phyloP scores from a whole-genome alignment of 208 protist species.

The Acanthamoeba lenticulata region DNA sequence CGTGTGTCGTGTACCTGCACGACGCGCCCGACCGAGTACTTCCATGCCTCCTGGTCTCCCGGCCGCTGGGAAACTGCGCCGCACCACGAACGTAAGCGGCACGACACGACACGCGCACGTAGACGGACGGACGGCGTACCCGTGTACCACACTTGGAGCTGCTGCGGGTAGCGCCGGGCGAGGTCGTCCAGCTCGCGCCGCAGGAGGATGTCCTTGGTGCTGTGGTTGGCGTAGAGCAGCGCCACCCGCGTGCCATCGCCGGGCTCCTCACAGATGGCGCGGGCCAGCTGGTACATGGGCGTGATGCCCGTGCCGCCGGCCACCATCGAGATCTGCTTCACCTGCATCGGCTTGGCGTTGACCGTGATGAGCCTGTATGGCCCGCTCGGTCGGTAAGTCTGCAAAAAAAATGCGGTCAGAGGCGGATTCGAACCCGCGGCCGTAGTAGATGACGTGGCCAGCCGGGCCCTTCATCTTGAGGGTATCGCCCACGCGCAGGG shows the following conservation, averaged over 20 bases:
- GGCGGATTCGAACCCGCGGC: slow-evolving; percentile 1
- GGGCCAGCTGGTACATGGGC: slow-evolving; percentile 93
- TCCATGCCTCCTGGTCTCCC: background rate
- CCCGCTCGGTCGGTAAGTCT: too few relatives aligned
- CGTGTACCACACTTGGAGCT: slow-evolving; percentile 93
- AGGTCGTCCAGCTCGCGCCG: slow-evolving; percentile 92
- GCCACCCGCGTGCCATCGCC: slow-evolving; percentile 91
- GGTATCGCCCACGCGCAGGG: slow-evolving; percentile 91
- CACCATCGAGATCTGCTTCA: slow-evolving; percentile 93
- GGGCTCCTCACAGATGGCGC: slow-evolving; percentile 86
- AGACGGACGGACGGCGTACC: background rate
- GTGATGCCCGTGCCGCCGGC: slow-evolving; percentile 89
- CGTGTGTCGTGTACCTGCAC: background rate
- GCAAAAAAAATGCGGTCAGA: too few relatives aligned
- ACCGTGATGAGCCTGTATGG: background rate
- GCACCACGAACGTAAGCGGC: background rate
- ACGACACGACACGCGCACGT: background rate
- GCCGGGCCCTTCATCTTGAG: slow-evolving; percentile 92
- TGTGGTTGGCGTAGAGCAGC: slow-evolving; percentile 91
- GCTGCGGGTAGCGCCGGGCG: slow-evolving; percentile 90
- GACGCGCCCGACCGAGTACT: background rate
- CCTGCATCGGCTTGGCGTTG: slow-evolving; percentile 87
- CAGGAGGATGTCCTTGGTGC: slow-evolving; percentile 93
- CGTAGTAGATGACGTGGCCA: slow-evolving; percentile 88
- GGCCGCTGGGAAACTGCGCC: background rate